phyloP scores from a whole-genome alignment of 176 grass and related monocot species.

The Carex scoparia region DNA sequence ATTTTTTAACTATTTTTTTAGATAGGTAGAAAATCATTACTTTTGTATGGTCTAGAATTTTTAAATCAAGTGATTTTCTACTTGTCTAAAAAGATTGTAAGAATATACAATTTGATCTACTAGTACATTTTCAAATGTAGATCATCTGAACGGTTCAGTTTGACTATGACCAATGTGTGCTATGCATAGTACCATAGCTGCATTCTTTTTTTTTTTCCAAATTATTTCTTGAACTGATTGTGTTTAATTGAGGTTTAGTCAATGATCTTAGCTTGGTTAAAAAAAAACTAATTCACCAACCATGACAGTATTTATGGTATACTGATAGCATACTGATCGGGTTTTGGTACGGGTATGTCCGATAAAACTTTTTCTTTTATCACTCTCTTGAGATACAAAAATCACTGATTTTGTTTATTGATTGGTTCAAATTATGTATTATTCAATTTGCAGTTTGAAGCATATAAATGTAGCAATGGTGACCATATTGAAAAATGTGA shows the following conservation, averaged over 20 bases:
- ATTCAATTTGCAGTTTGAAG: constrained; percentile 70
- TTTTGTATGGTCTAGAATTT: too few relatives aligned
- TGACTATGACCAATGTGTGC: too few relatives aligned
- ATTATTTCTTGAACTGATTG: background rate
- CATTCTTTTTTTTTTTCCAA: background rate
- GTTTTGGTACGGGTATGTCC: background rate
- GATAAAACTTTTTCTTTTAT: background rate
- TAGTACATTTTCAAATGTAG: too few relatives aligned
- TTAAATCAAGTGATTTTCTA: too few relatives aligned
- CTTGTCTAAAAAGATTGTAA: too few relatives aligned
- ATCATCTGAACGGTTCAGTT: too few relatives aligned
- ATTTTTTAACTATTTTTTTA: too few relatives aligned
- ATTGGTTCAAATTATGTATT: background rate
- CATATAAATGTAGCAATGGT: constrained; percentile 98
- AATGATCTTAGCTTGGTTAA: background rate
- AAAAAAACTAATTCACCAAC: background rate
- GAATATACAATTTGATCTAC: too few relatives aligned
- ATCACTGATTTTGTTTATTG: constrained; percentile 14
- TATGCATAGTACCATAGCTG: too few relatives aligned
- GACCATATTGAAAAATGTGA: constrained; percentile 89
- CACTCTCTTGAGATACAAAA: background rate
- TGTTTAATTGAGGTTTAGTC: background rate
- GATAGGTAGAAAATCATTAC: too few relatives aligned
- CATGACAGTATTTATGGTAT: background rate
- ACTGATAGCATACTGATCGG: background rate